These are phyloP conservation scores for Elaeagnus macrophylla DNA, from an alignment of 306 rosid species.

Conservation along the genomic window DNA sequence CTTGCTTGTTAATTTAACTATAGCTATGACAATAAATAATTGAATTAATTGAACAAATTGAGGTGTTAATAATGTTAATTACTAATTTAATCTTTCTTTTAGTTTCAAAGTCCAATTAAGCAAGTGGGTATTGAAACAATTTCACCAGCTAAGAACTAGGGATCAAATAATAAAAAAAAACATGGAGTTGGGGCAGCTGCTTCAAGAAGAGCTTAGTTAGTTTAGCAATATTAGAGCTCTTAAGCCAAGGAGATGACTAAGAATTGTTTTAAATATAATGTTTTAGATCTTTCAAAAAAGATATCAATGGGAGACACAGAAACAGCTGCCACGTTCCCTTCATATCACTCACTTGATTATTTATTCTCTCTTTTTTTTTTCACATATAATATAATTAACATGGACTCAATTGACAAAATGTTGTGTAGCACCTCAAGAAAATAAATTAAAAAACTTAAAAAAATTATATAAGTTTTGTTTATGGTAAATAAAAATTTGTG, in stretches of 20 bases:
- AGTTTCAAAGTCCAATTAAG: conserved; percentile 28
- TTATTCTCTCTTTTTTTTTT: conserved; percentile 24
- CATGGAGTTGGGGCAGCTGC: conserved; percentile 32
- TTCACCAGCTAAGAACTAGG: conserved; percentile 37
- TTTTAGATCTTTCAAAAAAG: too few relatives aligned
- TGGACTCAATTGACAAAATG: conserved; percentile 30
- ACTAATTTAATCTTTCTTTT: too few relatives aligned
- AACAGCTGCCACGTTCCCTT: conserved; percentile 98
- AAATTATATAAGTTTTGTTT: too few relatives aligned
- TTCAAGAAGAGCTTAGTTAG: conserved; percentile 55
- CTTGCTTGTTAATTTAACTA: too few relatives aligned
- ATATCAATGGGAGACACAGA: conserved; percentile 86
- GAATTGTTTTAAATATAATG: conserved; percentile 24
- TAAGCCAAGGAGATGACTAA: conserved; percentile 80
- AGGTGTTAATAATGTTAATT: too few relatives aligned
- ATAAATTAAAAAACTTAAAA: too few relatives aligned
- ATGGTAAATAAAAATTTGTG: too few relatives aligned
- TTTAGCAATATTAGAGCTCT: conserved; percentile 77
- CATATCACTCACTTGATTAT: conserved; percentile 25
- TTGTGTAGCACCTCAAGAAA: conserved; percentile 41
- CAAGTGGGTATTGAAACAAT: conserved; percentile 30
- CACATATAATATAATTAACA: conserved; percentile 10
- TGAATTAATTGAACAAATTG: too few relatives aligned
- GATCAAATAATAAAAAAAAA: conserved; percentile 17
- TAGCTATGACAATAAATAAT: too few relatives aligned